A percentile compares a stretch with the other conserved stretches of the same genome.
These are phyloP conservation scores for Abrus precatorius DNA, from an alignment of 306 rosid genomes.

Conservation along the genomic window DNA sequence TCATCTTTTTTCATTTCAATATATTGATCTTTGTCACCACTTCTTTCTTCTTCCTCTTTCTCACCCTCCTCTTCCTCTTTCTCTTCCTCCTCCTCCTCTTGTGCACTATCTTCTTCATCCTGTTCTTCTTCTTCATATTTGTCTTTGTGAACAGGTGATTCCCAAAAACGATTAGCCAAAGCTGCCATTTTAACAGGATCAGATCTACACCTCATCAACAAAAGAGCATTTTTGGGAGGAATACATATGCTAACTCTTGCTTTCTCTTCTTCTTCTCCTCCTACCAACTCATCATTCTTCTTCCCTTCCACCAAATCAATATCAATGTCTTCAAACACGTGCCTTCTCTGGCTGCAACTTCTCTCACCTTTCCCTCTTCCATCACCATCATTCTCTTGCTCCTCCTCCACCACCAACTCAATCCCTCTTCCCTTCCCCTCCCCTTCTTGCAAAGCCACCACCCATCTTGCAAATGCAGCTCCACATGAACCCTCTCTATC, in stretches of 20 bases:
- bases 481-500: conserved; percentile 72
- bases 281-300: conserved; percentile 26
- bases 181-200: conserved; percentile 99
- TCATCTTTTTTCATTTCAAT: conserved; percentile 40
- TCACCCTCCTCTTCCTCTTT: background rate
- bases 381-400: background rate
- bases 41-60: background rate
- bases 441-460: conserved; percentile 80
- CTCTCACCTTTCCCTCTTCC: conserved; percentile 48
- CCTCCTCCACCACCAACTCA: conserved; percentile 67
- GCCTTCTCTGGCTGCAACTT: conserved; percentile 69
- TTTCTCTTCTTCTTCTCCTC: conserved; percentile 62
- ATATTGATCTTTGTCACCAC: background rate
- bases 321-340: conserved; percentile 79
- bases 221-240: conserved; percentile 94
- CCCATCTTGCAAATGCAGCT: conserved; percentile 78
- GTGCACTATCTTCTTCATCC: conserved; percentile 4
- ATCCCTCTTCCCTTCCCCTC: conserved; percentile 72
- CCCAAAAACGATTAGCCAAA: conserved; percentile 81
- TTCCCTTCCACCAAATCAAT: conserved; percentile 57
- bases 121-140: conserved; percentile 28
- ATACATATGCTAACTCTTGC: conserved; percentile 71
- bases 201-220: conserved; percentile 98
- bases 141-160: conserved; percentile 64
- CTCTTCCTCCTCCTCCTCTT: conserved; percentile 3